Evolutionary conservation across 805 yeast species (phyloP).

Genomic region (Clavispora fructus): DNA sequence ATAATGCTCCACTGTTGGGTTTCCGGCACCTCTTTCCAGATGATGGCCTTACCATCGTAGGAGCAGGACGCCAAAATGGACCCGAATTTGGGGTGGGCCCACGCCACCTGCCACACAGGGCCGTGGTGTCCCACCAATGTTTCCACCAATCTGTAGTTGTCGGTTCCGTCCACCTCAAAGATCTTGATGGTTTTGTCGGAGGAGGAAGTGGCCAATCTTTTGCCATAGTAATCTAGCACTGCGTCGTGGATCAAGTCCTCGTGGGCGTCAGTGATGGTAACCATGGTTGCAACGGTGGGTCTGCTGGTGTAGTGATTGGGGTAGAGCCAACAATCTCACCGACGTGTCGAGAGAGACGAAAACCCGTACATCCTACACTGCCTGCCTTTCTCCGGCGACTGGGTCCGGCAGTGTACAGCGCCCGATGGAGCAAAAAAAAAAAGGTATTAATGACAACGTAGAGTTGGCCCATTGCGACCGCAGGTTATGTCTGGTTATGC

Average conservation of each 20-base stretch:
- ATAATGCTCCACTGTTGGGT: constrained; percentile 82
- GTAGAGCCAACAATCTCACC: background rate
- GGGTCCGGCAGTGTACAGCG: background rate
- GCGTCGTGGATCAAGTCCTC: constrained; percentile 95
- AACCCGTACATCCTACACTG: constrained; percentile 1
- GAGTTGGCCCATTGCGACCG: too few relatives aligned
- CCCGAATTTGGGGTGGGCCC: constrained; percentile 99
- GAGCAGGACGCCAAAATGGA: constrained; percentile 91
- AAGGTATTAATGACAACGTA: too few relatives aligned
- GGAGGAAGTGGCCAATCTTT: constrained; percentile 61
- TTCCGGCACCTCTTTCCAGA: constrained; percentile 85
- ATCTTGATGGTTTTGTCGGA: constrained; percentile 17
- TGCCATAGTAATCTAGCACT: constrained; percentile 93
- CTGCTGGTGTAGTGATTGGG: background rate
- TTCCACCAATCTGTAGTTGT: constrained; percentile 50
- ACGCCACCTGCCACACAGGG: constrained; percentile 97
- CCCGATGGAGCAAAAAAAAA: background rate
- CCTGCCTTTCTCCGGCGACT: background rate
- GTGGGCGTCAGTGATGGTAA: constrained; percentile 85
- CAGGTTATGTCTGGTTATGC: too few relatives aligned
- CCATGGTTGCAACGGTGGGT: constrained; percentile 38
- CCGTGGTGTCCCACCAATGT: constrained; percentile 93
- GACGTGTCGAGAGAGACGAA: background rate
- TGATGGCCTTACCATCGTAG: constrained; percentile 88
- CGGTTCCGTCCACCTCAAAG: constrained; percentile 18